Percentiles rank a stretch among this genome's conserved stretches.
Evolutionary conservation across 2,329 filamentous ascomycete species (phyloP).

Genomic region (Pseudogymnoascus sp.): DNA sequence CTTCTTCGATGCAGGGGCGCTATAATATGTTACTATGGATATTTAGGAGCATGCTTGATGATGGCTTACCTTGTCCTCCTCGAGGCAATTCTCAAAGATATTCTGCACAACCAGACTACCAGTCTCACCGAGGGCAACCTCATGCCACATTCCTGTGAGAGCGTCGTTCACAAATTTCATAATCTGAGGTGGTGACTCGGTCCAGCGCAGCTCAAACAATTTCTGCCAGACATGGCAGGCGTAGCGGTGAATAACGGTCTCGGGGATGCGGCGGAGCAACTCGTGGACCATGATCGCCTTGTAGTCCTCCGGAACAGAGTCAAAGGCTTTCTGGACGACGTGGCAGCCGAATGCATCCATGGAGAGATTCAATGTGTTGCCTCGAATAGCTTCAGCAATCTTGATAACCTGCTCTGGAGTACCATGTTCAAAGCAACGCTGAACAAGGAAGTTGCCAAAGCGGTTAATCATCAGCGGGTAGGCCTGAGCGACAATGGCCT

Average conservation of each 20-base stretch:
- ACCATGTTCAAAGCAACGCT: constrained; percentile 97
- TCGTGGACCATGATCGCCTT: constrained; percentile 99
- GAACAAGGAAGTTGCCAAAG: constrained; percentile 96
- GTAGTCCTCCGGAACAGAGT: constrained; percentile 93
- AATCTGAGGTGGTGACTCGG: constrained; percentile 86
- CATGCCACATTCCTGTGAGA: constrained; percentile 94
- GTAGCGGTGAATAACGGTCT: constrained; percentile 97
- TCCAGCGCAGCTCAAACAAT: constrained; percentile 95
- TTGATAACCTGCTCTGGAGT: constrained; percentile 89
- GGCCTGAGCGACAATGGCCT: constrained; percentile 88
- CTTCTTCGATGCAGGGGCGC: constrained; percentile 96
- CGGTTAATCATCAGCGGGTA: constrained; percentile 97
- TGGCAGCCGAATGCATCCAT: constrained; percentile 99
- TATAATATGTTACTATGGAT: constrained; percentile 30
- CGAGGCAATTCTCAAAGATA: constrained; percentile 98
- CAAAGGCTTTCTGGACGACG: constrained; percentile 97
- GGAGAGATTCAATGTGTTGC: constrained; percentile 85
- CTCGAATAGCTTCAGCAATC: constrained; percentile 88
- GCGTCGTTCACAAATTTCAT: constrained; percentile 98
- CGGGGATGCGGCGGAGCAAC: constrained; percentile 84
- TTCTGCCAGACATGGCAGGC: constrained; percentile 99
- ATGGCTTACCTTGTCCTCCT: constrained; percentile 81
- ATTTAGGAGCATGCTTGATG: not conserved
- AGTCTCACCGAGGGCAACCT: constrained; percentile 93
- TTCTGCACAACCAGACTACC: constrained; percentile 98